Evolutionary conservation across 2,329 filamentous ascomycete species (phyloP).

Genomic region (Graphilbum fragrans): DNA sequence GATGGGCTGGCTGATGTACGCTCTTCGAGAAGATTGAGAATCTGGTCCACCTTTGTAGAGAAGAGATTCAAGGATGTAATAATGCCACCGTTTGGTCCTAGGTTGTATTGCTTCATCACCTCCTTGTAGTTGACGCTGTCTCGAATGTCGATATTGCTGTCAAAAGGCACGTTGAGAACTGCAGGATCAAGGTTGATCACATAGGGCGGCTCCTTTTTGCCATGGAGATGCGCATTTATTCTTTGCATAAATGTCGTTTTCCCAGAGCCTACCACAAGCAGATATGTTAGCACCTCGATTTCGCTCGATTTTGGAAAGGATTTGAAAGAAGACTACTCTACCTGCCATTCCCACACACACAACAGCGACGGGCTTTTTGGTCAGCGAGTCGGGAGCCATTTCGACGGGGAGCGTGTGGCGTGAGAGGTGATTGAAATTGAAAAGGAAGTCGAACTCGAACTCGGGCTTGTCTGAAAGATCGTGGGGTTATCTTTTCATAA

Average conservation of each 20-base stretch:
- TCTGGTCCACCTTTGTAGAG: slow-evolving; percentile 95
- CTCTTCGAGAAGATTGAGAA: slow-evolving; percentile 82
- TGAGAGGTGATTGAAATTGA: too few relatives aligned
- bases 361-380: neutral
- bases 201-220: slow-evolving; percentile 70
- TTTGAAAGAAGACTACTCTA: neutral
- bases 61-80: slow-evolving; percentile 93
- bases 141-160: slow-evolving; percentile 96
- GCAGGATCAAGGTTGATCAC: slow-evolving; percentile 96
- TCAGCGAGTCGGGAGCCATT: too few relatives aligned
- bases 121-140: slow-evolving; percentile 99
- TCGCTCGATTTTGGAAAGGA: slow-evolving; percentile 11
- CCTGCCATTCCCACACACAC: slow-evolving; percentile 3
- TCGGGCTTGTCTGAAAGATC: too few relatives aligned
- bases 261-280: slow-evolving; percentile 54
- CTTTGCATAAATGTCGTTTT: slow-evolving; percentile 99
- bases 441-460: too few relatives aligned
- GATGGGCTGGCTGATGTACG: slow-evolving; percentile 54
- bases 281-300: neutral
- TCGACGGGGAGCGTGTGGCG: too few relatives aligned
- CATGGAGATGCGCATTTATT: slow-evolving; percentile 86
- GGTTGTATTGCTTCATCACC: slow-evolving; percentile 98
- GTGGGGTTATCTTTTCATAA: too few relatives aligned
- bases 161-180: slow-evolving; percentile 85
- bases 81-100: slow-evolving; percentile 94